phyloP scores from a whole-genome alignment of 345 rosid species.

The Erysimum cheiranthoides region DNA sequence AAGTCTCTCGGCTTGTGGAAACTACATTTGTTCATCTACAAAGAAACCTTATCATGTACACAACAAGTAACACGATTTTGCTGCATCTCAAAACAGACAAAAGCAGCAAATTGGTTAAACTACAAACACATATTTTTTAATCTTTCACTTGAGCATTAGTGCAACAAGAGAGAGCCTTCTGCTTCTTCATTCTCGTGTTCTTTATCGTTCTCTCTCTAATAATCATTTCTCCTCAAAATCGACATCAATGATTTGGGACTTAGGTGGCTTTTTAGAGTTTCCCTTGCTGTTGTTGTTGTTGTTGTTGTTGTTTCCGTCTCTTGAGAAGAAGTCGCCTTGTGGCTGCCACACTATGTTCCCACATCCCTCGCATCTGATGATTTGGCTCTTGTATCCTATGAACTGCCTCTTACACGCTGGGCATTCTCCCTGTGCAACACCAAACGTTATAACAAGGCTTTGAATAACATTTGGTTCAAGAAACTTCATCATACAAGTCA shows the following conservation, averaged over 20 bases:
- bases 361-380: conserved; percentile 73
- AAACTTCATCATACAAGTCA: not conserved
- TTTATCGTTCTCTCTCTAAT: conserved; percentile 10
- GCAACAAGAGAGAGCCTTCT: conserved; percentile 13
- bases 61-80: conserved; percentile 19
- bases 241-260: conserved; percentile 76
- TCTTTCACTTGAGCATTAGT: not conserved
- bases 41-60: conserved; percentile 35
- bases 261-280: conserved; percentile 50
- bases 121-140: not conserved
- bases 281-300: conserved; percentile 45
- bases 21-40: conserved; percentile 37
- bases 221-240: conserved; percentile 89
- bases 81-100: conserved; percentile 20
- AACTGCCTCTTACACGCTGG: conserved; percentile 93
- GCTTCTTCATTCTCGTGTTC: conserved; percentile 1
- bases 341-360: conserved; percentile 98
- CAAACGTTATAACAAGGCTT: conserved; percentile 4
- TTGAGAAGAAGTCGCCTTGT: conserved; percentile 68
- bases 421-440: conserved; percentile 72
- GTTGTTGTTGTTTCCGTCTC: conserved; percentile 55
- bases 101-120: conserved; percentile 19
- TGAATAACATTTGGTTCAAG: not conserved
- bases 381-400: conserved; percentile 81
- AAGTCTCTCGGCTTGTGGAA: conserved; percentile 30